Conservation (phyloP, 1,139 yeast genomes). For the Debaryomyces udenii region DNA sequence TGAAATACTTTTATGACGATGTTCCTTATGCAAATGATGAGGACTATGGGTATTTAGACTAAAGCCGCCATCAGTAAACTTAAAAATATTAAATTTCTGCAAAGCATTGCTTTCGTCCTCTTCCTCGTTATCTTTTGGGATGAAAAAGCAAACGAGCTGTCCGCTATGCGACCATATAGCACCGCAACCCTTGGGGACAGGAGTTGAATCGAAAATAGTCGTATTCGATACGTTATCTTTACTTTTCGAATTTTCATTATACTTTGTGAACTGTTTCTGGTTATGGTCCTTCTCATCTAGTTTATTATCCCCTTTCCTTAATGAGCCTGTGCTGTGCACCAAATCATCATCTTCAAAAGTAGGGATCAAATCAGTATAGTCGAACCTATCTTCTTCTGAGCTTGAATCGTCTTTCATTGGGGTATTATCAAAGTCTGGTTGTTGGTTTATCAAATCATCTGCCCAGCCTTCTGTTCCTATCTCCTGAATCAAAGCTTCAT, state of each 20-base stretch:
- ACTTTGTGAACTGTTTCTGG: slow-evolving; percentile 20
- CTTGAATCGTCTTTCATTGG: slow-evolving; percentile 29
- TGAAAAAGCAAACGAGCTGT: slow-evolving; percentile 77
- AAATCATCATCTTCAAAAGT: slow-evolving; percentile 25
- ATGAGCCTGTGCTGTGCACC: slow-evolving; percentile 19
- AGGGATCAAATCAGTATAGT: slow-evolving; percentile 38
- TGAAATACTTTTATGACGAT: slow-evolving; percentile 13
- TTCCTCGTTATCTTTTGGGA: slow-evolving; percentile 47
- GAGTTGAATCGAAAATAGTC: slow-evolving; percentile 68
- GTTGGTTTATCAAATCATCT: slow-evolving; percentile 45
- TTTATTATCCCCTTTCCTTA: slow-evolving; percentile 17
- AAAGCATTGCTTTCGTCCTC: slow-evolving; percentile 28
- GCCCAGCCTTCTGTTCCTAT: slow-evolving; percentile 51
- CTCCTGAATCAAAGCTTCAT: slow-evolving; percentile 30
- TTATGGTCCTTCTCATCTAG: slow-evolving; percentile 9
- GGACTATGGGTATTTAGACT: slow-evolving; percentile 25
- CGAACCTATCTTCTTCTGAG: slow-evolving; percentile 34
- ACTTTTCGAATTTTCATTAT: slow-evolving; percentile 14
- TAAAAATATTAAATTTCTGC: slow-evolving; percentile 40
- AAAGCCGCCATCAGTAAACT: slow-evolving; percentile 44
- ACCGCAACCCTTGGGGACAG: slow-evolving; percentile 92
- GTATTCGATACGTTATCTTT: slow-evolving; percentile 16
- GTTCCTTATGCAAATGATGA: slow-evolving; percentile 19
- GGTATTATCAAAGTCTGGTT: slow-evolving; percentile 32
- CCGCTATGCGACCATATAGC: slow-evolving; percentile 87